Base-by-base conservation (phyloP, 192 early-diverging fungal species). In the Endogone sp. region DNA sequence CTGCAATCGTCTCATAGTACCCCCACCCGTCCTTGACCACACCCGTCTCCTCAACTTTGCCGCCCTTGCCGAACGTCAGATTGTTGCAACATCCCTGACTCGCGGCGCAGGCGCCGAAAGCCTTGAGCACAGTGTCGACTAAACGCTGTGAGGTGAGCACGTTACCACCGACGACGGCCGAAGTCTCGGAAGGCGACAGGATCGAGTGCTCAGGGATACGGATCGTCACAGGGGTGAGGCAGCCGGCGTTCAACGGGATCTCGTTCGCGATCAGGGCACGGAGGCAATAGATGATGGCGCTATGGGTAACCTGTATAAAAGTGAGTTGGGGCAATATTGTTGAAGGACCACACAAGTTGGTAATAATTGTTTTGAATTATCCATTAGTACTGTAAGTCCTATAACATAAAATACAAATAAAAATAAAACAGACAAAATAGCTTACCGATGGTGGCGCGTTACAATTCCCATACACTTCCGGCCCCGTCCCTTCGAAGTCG, bases 121-220 rank as follows among this genome's bases (percentile, higher is more conserved):
- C 92, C 37, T 92, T 90, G 13, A 99, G 72, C 54, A 99, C 87
- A 22, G 96, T 94, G 70, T 99, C 97, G 21, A 93, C 92, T 9
- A 98, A 69, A 28, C 97, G 83, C 79, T 99, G 97, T 31, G 90
- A 92, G 0, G 96, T 97, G 75, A 97, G 75, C 2, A 99, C 97
- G 65, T 99, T 99, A 37, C 97, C 97, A 57, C 97, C 97, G 16
- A 99, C 97, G 1, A 99, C 97, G 0, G 97, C 97, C 3, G 94
- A 91, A 3, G 69, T 84, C 56, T 92, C 90, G 0, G 88, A 88
- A 0, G 97, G 97, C 26, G 79, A 78, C 23, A 99, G 79, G 30
- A 99, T 74, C 3, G 91, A 90, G n/a, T 81, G 79, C 9, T 84
- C 71, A 2, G 97, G 97, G 55, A 99, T 95, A 16, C 80, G 71